Evolutionary conservation across 78 protist species (phyloP).

Genomic region (Cavenderia fasciculata): DNA sequence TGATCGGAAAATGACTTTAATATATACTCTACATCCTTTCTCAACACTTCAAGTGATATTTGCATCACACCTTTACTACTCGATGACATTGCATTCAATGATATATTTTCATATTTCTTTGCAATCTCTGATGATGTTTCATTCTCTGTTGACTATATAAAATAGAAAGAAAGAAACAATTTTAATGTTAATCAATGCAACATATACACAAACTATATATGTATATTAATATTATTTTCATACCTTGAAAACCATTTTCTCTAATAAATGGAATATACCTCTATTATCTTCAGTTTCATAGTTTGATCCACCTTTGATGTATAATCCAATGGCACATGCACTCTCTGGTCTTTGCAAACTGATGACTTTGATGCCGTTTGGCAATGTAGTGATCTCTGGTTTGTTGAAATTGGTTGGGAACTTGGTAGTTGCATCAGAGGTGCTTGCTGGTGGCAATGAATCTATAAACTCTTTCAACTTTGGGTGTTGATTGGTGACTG

Average conservation of each 20-base stretch:
- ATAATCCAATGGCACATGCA: constrained; percentile 61
- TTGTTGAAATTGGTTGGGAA: background rate
- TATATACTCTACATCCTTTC: constrained; percentile 48
- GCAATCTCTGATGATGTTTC: constrained; percentile 41
- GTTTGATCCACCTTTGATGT: constrained; percentile 17
- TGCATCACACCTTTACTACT: background rate
- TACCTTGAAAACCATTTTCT: constrained; percentile 59
- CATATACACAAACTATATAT: background rate
- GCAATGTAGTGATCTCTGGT: constrained; percentile 27
- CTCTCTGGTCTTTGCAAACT: constrained; percentile 19
- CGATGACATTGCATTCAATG: constrained; percentile 33
- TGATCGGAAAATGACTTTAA: constrained; percentile 22
- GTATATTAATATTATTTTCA: background rate
- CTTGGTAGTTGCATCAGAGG: background rate
- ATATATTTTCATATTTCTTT: constrained; percentile 4
- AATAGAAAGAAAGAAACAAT: background rate
- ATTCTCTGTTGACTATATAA: constrained; percentile 15
- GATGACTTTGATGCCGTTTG: constrained; percentile 44
- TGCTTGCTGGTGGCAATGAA: no score
- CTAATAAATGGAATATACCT: constrained; percentile 60
- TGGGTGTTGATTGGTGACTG: no score
- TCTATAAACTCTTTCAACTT: no score
- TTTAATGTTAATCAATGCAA: background rate
- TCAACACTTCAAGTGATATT: constrained; percentile 22
- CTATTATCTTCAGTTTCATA: constrained; percentile 36